Conservation (phyloP, 208 protist species). For the Trypanosoma avium region DNA sequence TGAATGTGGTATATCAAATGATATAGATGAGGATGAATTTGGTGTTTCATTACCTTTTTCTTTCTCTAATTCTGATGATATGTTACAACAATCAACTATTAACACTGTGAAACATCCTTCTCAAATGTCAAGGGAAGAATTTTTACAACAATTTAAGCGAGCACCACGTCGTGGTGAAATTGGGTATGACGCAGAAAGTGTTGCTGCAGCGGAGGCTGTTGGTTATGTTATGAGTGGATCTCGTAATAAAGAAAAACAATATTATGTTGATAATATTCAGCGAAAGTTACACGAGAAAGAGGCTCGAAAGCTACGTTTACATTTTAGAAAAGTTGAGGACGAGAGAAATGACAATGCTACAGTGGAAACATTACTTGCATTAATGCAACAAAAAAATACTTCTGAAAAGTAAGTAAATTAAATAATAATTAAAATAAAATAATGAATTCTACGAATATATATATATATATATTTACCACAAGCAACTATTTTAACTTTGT, state of each 20-base stretch:
- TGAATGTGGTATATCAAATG: not conserved
- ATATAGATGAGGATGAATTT: constrained; percentile 56
- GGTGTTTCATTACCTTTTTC: constrained; percentile 27
- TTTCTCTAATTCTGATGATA: not conserved
- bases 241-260: constrained; percentile 74
- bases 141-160: constrained; percentile 85
- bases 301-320: constrained; percentile 82
- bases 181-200: constrained; percentile 76
- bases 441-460: not conserved
- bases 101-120: constrained; percentile 72
- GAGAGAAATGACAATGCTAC: constrained; percentile 74
- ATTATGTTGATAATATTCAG: constrained; percentile 87
- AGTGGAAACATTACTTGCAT: constrained; percentile 45
- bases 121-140: constrained; percentile 88
- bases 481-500: too few relatives aligned
- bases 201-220: constrained; percentile 75
- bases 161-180: constrained; percentile 85
- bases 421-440: not conserved
- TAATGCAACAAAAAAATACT: constrained; percentile 35
- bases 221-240: constrained; percentile 92
- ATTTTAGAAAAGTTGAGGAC: constrained; percentile 88
- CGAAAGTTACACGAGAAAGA: constrained; percentile 89
- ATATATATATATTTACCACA: not conserved
- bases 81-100: not conserved
- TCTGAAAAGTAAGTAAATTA: not conserved